Evolutionary conservation across 345 rosid species (phyloP), one percentile per base, ranked within the genome.

Genomic region (Salix dunnii): DNA sequence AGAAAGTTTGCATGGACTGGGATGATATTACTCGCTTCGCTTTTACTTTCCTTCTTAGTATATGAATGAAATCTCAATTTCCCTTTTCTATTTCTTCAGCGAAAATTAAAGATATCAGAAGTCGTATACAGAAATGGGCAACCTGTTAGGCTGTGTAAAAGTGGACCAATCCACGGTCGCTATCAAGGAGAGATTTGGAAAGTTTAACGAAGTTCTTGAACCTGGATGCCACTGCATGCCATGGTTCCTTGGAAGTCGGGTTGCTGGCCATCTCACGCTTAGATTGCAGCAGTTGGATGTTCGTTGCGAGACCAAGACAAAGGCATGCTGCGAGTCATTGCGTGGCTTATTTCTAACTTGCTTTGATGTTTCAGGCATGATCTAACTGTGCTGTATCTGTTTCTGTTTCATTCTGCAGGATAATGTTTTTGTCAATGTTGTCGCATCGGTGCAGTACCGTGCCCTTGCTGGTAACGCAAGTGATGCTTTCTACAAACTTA

Each of bases 211-310:
- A 28, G 73, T 55, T 5, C 81, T 78, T 55, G 68, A 67, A 28
- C 62, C 81, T 36, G 81, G 68, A 27, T 78, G 77, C 73, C 72
- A 67, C 31, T 78, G 76, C 73, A 72, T 72, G 81, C 81, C 81
- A 13, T 73, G 77, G 77, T 38, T 55, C 28, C 51, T 72, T 16
- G 81, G 73, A 66, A 71, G 77, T 28, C 70, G 27, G 66, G 25
- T 40, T 18, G 81, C 67, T 6, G 81, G 73, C 53, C 65, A 17
- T 28, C 77, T 78, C 67, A 66, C 81, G 0, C 67, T 78, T 6
- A 23, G 81, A 30, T 42, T 78, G 71, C 81, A 72, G 40, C 81
- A 78, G 58, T 53, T 78, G n/a, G 81, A 73, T 78, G 73, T 78
- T 36, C 46, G 46, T 42, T 42, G 46, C 46, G 46, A 42, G 46